A percentile compares a stretch with the other conserved stretches of the same genome.
Conservation (phyloP, 2,329 filamentous ascomycete genomes). For the Aspergillus fijiensis region DNA sequence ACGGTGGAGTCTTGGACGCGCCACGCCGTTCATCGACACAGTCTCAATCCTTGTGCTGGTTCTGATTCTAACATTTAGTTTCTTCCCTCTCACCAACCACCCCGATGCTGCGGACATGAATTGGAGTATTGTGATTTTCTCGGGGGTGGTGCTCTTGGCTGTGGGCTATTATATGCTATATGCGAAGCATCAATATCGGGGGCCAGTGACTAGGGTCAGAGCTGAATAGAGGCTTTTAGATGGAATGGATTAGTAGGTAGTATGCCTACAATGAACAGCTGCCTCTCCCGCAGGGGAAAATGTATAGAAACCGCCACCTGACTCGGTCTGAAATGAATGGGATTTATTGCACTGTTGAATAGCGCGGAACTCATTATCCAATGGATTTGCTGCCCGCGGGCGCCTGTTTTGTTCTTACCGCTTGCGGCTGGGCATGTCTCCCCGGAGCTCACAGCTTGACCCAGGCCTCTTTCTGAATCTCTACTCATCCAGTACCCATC, state of each 20-base stretch:
- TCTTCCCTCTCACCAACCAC: conserved; percentile 26
- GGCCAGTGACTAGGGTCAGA: conserved; percentile 29
- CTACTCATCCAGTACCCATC: neutral
- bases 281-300: neutral
- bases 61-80: conserved; percentile 26
- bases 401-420: neutral
- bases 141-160: conserved; percentile 26
- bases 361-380: neutral
- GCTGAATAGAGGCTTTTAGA: neutral
- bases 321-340: too few species aligned
- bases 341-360: neutral
- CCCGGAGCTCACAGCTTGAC: neutral
- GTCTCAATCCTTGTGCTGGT: conserved; percentile 26
- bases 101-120: conserved; percentile 27
- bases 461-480: neutral
- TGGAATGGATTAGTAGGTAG: neutral
- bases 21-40: conserved; percentile 42
- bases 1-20: conserved; percentile 37
- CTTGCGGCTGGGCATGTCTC: neutral
- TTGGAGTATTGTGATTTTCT: conserved; percentile 30
- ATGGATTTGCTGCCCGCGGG: too few species aligned
- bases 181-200: conserved; percentile 30
- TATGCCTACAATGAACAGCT: neutral
- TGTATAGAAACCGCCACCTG: neutral
- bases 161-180: conserved; percentile 26